Evolutionary conservation across 768 basidiomycete species (phyloP), one percentile per base, ranked within the genome.

Genomic region (Calocera viscosa): DNA sequence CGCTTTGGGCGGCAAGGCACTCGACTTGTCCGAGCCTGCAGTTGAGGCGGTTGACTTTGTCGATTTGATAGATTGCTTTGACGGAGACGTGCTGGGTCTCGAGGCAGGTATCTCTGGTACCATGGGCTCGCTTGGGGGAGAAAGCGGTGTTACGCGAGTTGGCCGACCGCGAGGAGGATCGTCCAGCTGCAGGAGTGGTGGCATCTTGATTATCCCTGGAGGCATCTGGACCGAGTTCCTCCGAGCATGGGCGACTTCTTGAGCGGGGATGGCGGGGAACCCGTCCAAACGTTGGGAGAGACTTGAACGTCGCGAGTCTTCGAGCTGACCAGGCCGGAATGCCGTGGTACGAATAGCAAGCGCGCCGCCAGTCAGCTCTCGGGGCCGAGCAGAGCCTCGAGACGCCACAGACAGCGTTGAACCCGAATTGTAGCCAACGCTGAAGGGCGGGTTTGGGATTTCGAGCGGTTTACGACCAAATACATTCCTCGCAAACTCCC

Each of bases 21-120:
- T 32, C 24, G 30, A 32, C 10, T 32, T 47, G 43, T 47, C 43
- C 19, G 43, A 47, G 7, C 43, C 43, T 3, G 22, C 28, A 17
- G 78, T 73, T 24, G 88, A 86, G 10, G 75, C 77, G 24, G 77
- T 76, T 0, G 85, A 86, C 12, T 76, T 79, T 8, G 75, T 72
- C 1, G 87, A 89, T 22, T 78, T 82, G 41, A 88, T 77, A 7
- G 90, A 91, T 0, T 82, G 81, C 63, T 85, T 84, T 3, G 87
- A 89, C 11, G 86, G 86, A 0, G 86, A 88, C 7, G 79, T 81
- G 72, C 84, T 85, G 30, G 26, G 53, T 22, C 16, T 2, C 53
- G 11, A 5, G 8, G 53, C 26, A 26, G 53, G 26, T 19, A 16
- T 14, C 19, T 60, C 53, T 40, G 53, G 32, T 19, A 65, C 5